Percentiles rank a stretch among this genome's conserved stretches.
phyloP scores from a whole-genome alignment of 176 grass and related monocot species.

The Bonia amplexicaulis region DNA sequence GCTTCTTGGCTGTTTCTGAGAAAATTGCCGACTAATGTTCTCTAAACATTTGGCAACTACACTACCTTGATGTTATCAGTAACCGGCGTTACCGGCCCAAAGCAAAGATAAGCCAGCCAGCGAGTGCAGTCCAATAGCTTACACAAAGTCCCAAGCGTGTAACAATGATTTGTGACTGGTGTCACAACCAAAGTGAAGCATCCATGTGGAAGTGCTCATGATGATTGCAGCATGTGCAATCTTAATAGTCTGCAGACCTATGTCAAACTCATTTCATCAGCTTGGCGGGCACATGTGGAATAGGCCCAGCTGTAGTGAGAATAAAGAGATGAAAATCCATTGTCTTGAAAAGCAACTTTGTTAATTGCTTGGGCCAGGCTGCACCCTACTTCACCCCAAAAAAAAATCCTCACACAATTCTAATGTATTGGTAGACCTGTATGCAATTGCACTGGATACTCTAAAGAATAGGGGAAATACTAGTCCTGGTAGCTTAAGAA shows the following conservation, averaged over 20 bases:
- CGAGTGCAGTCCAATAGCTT: not conserved
- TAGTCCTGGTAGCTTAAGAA: constrained; percentile 19
- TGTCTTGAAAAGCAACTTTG: constrained; percentile 29
- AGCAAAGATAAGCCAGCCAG: not conserved
- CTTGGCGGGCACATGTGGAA: constrained; percentile 31
- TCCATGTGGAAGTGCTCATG: constrained; percentile 10
- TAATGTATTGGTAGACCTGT: not conserved
- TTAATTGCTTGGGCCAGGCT: constrained; percentile 30
- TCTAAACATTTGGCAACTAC: constrained; percentile 9
- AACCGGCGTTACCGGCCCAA: not conserved
- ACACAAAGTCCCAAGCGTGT: not conserved
- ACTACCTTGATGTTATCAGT: not conserved
- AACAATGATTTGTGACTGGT: not conserved
- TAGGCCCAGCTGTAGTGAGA: constrained; percentile 34
- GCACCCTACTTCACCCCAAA: not conserved
- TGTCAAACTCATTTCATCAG: constrained; percentile 22
- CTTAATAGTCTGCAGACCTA: constrained; percentile 23
- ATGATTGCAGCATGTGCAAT: constrained; percentile 29
- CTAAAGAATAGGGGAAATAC: constrained; percentile 3
- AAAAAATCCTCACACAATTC: not conserved
- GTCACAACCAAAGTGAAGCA: constrained; percentile 19
- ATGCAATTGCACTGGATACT: not conserved
- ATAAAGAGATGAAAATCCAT: constrained; percentile 31
- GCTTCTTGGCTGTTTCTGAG: not conserved
- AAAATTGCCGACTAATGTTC: not conserved